Conservation (phyloP, 208 protist species). For the Phytomonas francai region DNA sequence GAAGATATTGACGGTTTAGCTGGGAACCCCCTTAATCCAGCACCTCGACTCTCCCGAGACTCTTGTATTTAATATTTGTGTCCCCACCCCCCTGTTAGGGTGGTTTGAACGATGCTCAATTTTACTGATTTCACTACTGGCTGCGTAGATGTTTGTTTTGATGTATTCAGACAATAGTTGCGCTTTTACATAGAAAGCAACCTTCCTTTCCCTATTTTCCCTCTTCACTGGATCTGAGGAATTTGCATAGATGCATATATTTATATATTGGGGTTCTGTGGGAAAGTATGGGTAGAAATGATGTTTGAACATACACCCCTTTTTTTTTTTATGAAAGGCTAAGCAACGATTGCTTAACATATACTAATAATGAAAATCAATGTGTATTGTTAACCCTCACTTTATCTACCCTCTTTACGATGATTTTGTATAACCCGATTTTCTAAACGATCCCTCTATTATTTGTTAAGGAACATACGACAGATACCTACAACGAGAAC, state of each 20-base stretch:
- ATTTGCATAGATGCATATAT: background rate
- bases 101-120: too few species aligned
- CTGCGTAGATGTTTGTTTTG: background rate
- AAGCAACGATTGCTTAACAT: background rate
- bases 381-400: background rate
- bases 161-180: background rate
- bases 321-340: background rate
- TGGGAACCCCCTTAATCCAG: background rate
- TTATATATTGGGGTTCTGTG: background rate
- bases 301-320: background rate
- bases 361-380: background rate
- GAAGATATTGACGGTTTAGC: background rate
- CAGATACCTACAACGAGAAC: background rate
- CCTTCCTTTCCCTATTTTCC: background rate
- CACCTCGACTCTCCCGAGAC: background rate
- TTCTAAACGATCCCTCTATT: background rate
- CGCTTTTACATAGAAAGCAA: background rate
- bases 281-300: background rate
- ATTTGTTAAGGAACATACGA: background rate
- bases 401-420: background rate
- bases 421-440: background rate
- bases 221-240: background rate
- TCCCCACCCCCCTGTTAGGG: too few species aligned
- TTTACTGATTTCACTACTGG: too few species aligned
- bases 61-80: background rate